Conservation (phyloP, 306 rosid genomes). For the Fragaria vesca region DNA sequence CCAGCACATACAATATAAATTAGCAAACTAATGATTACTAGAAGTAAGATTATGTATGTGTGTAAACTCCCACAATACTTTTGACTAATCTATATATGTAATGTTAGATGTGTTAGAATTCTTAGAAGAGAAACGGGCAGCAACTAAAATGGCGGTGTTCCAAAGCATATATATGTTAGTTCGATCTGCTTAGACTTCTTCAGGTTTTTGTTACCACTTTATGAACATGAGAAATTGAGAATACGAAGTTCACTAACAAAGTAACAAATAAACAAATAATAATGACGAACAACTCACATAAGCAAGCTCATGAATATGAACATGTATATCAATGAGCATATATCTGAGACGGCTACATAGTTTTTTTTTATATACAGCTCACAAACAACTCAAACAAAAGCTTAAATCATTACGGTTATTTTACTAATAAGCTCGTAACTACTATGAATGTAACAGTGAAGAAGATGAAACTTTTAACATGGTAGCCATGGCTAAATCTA, state of each 20-base stretch:
- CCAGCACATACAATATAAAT: background rate
- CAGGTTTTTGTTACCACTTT: background rate
- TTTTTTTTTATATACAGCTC: background rate
- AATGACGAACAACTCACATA: background rate
- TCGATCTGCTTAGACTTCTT: background rate
- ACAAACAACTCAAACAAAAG: background rate
- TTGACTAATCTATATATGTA: background rate
- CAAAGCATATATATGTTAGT: too few relatives aligned
- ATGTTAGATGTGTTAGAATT: background rate
- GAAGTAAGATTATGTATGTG: too few relatives aligned
- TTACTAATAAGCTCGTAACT: too few relatives aligned
- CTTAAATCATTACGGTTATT: too few relatives aligned
- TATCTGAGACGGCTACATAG: background rate
- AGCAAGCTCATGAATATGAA: background rate
- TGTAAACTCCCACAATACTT: background rate
- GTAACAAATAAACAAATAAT: too few relatives aligned
- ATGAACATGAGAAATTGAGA: background rate
- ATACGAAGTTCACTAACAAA: background rate
- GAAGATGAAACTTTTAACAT: too few relatives aligned
- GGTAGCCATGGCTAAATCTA: too few relatives aligned
- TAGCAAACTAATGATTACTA: too few relatives aligned
- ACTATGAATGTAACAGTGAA: too few relatives aligned
- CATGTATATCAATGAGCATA: background rate
- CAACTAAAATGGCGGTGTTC: too few relatives aligned
- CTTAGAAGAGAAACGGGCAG: background rate